Evolutionary conservation across 2,329 filamentous ascomycete genomes (phyloP).

Genomic region (Ophiostoma pallidulum): DNA sequence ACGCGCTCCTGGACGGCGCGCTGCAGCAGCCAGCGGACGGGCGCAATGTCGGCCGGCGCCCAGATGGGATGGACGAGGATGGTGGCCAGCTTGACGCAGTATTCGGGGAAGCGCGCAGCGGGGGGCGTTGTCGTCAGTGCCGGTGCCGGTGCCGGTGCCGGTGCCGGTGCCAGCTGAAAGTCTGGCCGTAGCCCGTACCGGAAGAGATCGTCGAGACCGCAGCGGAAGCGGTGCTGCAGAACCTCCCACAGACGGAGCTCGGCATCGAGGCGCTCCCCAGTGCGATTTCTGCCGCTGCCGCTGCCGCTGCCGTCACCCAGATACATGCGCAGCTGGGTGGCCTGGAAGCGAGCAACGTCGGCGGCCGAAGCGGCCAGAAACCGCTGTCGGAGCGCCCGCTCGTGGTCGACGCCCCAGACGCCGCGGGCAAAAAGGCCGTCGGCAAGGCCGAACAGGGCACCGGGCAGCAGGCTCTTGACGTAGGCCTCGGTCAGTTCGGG

Average conservation of each 20-base stretch:
- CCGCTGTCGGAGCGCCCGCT: slow-evolving; percentile 1
- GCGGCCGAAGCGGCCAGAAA: neutral
- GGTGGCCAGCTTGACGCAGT: slow-evolving; percentile 11
- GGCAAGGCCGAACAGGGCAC: slow-evolving; percentile 11
- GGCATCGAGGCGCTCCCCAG: neutral
- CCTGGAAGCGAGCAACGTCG: slow-evolving; percentile 1
- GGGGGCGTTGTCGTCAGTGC: neutral
- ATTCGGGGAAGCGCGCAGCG: neutral
- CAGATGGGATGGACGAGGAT: slow-evolving; percentile 15
- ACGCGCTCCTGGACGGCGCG: slow-evolving; percentile 14
- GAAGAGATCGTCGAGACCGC: slow-evolving; percentile 15
- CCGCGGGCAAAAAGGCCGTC: slow-evolving; percentile 8
- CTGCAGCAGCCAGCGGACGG: slow-evolving; percentile 15
- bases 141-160: neutral
- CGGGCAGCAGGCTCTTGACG: slow-evolving; percentile 11
- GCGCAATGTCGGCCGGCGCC: slow-evolving; percentile 5
- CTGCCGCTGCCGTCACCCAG: neutral
- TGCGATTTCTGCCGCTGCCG: neutral
- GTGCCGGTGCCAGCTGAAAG: neutral
- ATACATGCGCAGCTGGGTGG: neutral
- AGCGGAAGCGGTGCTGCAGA: slow-evolving; percentile 14
- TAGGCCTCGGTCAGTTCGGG: neutral
- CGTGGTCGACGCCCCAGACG: slow-evolving; percentile 12
- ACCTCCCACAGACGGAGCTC: slow-evolving; percentile 15
- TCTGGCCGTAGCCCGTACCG: slow-evolving; percentile 15